These are phyloP conservation scores for Schizochytrium sp. DNA, from an alignment of 108 stramenopile species.

Conservation along the genomic window DNA sequence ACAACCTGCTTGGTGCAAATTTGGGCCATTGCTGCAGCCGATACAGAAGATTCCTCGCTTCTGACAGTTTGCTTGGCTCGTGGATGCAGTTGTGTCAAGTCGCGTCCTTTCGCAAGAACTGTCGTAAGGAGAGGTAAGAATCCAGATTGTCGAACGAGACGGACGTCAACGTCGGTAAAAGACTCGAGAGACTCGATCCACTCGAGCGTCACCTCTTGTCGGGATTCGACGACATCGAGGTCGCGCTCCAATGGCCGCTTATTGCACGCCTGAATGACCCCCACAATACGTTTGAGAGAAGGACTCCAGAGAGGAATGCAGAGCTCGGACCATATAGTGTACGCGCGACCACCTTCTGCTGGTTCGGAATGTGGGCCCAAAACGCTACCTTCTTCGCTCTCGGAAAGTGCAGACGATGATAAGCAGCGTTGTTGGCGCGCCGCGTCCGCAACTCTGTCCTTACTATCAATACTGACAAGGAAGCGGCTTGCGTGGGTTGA, in stretches of 20 bases:
- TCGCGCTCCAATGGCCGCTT: neutral
- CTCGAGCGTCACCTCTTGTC: neutral
- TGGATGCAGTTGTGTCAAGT: too few relatives aligned
- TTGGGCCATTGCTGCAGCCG: neutral
- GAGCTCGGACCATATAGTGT: neutral
- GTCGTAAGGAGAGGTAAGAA: too few relatives aligned
- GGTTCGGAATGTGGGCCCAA: neutral
- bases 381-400: neutral
- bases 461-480: neutral
- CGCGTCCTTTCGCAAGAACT: too few relatives aligned
- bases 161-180: neutral
- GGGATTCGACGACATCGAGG: neutral
- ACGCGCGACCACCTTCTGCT: neutral
- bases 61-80: too few relatives aligned
- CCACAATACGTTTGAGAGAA: neutral
- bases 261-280: neutral
- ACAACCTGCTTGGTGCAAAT: neutral
- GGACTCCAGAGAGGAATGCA: neutral
- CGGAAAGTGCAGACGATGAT: neutral
- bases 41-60: too few relatives aligned
- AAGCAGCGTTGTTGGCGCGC: neutral
- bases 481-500: neutral
- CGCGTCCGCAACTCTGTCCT: neutral
- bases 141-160: too few relatives aligned
- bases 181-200: neutral